phyloP scores from a whole-genome alignment of 805 yeast genomes.

The Candida ponderosae region DNA sequence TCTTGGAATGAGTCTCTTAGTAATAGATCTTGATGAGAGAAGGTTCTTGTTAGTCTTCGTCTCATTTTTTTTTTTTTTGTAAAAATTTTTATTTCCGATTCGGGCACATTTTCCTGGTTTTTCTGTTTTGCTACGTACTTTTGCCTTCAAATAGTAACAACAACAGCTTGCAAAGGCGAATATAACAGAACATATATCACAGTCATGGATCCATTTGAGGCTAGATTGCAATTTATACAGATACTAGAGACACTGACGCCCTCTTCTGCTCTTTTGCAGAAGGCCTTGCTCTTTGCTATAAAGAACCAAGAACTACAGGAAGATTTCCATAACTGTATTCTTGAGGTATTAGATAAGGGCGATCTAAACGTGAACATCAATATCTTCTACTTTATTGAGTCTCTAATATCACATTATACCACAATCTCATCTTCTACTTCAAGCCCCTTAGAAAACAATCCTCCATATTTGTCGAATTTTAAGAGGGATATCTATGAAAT shows the following conservation, averaged over 20 bases:
- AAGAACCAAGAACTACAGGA: slow-evolving; percentile 53
- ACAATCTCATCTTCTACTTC: slow-evolving; percentile 1
- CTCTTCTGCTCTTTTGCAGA: slow-evolving; percentile 37
- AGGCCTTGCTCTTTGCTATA: slow-evolving; percentile 33
- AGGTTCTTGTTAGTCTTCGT: not conserved
- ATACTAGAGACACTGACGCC: slow-evolving; percentile 61
- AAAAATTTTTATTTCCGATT: too few relatives aligned
- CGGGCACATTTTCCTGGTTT: too few relatives aligned
- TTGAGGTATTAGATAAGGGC: slow-evolving; percentile 46
- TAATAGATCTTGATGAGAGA: not conserved
- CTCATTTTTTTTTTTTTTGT: not conserved
- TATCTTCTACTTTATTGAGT: slow-evolving; percentile 62
- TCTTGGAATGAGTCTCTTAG: slow-evolving; percentile 25
- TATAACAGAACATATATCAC: not conserved
- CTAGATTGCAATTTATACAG: slow-evolving; percentile 66
- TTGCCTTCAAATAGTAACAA: not conserved
- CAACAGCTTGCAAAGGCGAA: not conserved
- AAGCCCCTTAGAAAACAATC: not conserved
- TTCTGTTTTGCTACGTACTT: too few relatives aligned
- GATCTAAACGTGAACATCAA: slow-evolving; percentile 59
- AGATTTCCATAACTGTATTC: slow-evolving; percentile 58
- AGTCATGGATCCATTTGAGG: slow-evolving; percentile 83
- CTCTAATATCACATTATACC: slow-evolving; percentile 28
- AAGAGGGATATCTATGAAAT: slow-evolving; percentile 26
- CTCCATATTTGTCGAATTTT: slow-evolving; percentile 20